phyloP scores from a whole-genome alignment of 495 filamentous ascomycete species.

The Neurospora discreta region DNA sequence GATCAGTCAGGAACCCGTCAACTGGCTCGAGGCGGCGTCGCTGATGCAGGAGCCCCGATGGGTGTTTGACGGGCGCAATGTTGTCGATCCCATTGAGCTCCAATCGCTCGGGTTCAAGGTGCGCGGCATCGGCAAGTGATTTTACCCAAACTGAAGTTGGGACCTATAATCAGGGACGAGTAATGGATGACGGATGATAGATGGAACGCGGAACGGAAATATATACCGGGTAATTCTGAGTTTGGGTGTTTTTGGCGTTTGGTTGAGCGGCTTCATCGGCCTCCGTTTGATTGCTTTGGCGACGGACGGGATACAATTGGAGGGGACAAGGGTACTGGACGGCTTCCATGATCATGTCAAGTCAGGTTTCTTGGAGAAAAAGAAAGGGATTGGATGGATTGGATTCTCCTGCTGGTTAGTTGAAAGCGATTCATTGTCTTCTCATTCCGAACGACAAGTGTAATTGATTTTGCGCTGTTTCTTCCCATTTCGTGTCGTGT shows the following conservation, averaged over 20 bases:
- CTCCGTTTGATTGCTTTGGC: too few relatives aligned
- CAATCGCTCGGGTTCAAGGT: conserved; percentile 18
- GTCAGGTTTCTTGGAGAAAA: neutral
- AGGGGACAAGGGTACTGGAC: neutral
- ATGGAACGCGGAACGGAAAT: neutral
- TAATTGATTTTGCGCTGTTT: neutral
- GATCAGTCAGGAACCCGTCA: conserved; percentile 28
- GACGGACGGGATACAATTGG: neutral
- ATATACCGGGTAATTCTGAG: neutral
- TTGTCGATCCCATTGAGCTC: conserved; percentile 15
- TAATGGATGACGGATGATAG: neutral
- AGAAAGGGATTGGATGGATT: neutral
- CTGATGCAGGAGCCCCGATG: conserved; percentile 57
- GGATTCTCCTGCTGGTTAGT: neutral
- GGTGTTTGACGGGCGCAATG: conserved; percentile 57
- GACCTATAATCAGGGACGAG: neutral
- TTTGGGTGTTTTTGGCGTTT: neutral
- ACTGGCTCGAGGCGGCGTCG: conserved; percentile 40
- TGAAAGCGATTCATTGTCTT: neutral
- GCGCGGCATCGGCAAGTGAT: conserved; percentile 16
- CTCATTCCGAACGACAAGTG: neutral
- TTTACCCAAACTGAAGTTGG: neutral
- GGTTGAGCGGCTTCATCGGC: neutral
- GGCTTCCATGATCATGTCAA: neutral
- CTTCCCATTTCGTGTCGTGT: neutral